Evolutionary conservation across 192 early-diverging fungal species (phyloP), one percentile per base, ranked within the genome.

Genomic region (Rhizoclosmatium sp.): DNA sequence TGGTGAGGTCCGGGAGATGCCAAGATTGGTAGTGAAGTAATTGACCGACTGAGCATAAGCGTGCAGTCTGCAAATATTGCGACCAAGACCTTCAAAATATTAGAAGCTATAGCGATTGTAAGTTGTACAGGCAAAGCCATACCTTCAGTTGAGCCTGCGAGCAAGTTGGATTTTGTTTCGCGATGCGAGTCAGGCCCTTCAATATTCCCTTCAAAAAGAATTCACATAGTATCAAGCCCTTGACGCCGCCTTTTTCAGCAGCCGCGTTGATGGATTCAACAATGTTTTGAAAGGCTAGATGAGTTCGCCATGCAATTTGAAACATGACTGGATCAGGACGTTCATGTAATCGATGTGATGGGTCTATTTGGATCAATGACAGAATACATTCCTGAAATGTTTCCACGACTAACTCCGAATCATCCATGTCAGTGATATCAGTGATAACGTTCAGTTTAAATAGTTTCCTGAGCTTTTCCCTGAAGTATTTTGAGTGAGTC

Each of bases 231-330:
- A 42, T 3, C 10, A 64, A 7, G 7, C 72, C 72, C n/a, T n/a
- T 16, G 5, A 62, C 2, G 59, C 72, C 72, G 21, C 16, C 47
- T 16, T 62, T 59, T 49, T 75, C 72, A 45, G 59, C 19, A 21
- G 59, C 72, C 4, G 14, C 14, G 45, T 62, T 23, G 14, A 75
- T 45, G 4, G 45, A 42, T 16, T 23, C 59, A 23, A 75, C 4
- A 23, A 75, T 2, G 39, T 62, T 59, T 5, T 5, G 23, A 14
- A 16, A 59, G n/a, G 61, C 61, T 56, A 40, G 14, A 62, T 64
- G 72, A 19, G 72, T 39, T 2, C 56, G 56, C 72, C 72, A 75
- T 10, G 72, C 56, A 59, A 75, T 75, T 45, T 62, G 72, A 75
- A 75, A 75, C 14, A 60, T 21, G 44, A 75, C 72, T 56, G 31